Conservation (phyloP, 129 eudicot species). For the sunflower (Helianthus annuus) region DNA sequence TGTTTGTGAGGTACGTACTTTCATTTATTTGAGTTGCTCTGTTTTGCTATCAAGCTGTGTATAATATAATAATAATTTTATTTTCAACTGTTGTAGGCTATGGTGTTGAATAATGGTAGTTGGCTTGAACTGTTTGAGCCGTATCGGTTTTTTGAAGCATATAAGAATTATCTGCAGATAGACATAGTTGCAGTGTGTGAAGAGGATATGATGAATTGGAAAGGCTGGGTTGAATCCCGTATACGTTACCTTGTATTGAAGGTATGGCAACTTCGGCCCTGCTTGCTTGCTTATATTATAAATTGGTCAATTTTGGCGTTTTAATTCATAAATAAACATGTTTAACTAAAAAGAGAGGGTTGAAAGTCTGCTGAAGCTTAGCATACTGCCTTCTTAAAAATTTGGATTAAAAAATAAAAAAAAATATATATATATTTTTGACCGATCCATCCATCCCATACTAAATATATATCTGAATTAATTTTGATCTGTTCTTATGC, state of each 20-base stretch:
- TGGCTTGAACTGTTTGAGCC: conserved; percentile 86
- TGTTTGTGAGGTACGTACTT: conserved; percentile 54
- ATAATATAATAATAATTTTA: conserved; percentile 1
- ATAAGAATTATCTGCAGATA: conserved; percentile 87
- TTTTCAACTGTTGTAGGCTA: conserved; percentile 46
- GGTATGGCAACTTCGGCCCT: conserved; percentile 36
- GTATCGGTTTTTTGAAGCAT: conserved; percentile 81
- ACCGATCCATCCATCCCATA: not conserved
- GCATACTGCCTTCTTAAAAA: too few relatives aligned
- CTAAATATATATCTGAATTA: not conserved
- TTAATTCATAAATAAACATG: not conserved
- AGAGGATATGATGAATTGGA: conserved; percentile 84
- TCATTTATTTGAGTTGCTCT: conserved; percentile 18
- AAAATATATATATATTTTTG: not conserved
- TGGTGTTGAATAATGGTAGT: conserved; percentile 66
- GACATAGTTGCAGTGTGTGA: conserved; percentile 77
- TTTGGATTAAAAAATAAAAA: not conserved
- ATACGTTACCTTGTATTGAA: conserved; percentile 75
- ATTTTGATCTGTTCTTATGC: not conserved
- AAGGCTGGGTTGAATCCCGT: conserved; percentile 97
- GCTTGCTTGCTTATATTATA: conserved; percentile 2
- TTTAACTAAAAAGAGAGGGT: not conserved
- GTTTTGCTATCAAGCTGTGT: conserved; percentile 4
- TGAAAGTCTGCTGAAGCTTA: too few relatives aligned
- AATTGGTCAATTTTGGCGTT: not conserved